A percentile compares a stretch with the other conserved stretches of the same genome.
Conservation (phyloP, 1,284 basidiomycete genomes). For the Microbotryum violaceum region DNA sequence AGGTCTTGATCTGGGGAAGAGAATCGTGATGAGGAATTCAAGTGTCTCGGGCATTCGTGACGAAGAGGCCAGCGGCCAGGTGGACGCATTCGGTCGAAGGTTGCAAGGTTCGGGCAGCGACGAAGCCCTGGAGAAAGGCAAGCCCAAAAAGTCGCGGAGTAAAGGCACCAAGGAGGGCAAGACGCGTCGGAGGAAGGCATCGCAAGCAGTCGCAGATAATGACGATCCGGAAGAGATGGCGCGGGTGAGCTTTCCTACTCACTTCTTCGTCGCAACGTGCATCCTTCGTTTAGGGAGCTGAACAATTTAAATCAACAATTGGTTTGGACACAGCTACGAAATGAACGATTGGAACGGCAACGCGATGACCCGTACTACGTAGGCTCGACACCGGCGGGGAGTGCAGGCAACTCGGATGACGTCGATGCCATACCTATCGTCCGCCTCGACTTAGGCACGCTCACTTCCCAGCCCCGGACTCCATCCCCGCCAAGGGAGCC, state of each 20-base stretch:
- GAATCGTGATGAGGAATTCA: conserved; percentile 57
- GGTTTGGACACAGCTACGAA: conserved; percentile 46
- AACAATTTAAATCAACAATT: conserved; percentile 47
- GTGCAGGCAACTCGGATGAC: conserved; percentile 9
- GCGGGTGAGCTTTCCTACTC: conserved; percentile 20
- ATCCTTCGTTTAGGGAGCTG: conserved; percentile 14
- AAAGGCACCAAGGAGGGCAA: conserved; percentile 36
- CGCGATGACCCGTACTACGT: conserved; percentile 53
- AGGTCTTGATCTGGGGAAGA: conserved; percentile 72
- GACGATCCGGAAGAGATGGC: conserved; percentile 32
- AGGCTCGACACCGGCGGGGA: conserved; percentile 60
- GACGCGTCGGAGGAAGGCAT: conserved; percentile 47
- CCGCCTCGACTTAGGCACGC: conserved; percentile 39
- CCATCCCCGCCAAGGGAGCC: conserved; percentile 31
- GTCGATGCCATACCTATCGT: conserved; percentile 32
- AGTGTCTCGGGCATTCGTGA: conserved; percentile 43
- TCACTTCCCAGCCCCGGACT: conserved; percentile 46
- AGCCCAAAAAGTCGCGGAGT: conserved; percentile 33
- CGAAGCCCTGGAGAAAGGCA: conserved; percentile 32
- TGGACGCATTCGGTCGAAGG: conserved; percentile 25
- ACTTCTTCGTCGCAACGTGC: not conserved
- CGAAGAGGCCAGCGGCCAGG: conserved; percentile 16
- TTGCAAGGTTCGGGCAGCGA: conserved; percentile 39
- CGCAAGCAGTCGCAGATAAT: conserved; percentile 45
- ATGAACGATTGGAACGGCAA: conserved; percentile 44